Conservation (phyloP, 2,329 filamentous ascomycete genomes). For the Drechslerella dactyloides region DNA sequence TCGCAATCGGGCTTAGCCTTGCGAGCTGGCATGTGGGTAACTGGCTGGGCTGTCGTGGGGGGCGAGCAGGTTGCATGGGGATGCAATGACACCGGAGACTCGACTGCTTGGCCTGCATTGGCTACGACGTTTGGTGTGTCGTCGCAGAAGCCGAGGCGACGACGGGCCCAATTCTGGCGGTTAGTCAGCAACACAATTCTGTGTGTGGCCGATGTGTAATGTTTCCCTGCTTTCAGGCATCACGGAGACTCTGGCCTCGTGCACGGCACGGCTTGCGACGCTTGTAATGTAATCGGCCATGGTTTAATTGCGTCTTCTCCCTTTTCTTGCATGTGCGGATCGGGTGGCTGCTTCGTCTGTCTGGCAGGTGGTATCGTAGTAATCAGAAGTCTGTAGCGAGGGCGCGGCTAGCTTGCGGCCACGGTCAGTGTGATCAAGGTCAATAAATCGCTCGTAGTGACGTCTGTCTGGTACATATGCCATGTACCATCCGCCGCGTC, state of each 20-base stretch:
- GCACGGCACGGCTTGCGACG: no score
- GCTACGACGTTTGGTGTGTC: not conserved
- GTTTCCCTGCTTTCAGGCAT: not conserved
- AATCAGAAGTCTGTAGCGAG: not conserved
- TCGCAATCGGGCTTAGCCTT: conserved; percentile 50
- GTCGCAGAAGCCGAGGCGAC: conserved; percentile 4
- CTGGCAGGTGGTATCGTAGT: not conserved
- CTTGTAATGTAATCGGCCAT: no score
- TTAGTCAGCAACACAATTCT: conserved; percentile 50
- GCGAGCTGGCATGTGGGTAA: conserved; percentile 27
- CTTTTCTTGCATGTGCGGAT: not conserved
- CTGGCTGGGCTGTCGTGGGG: conserved; percentile 36
- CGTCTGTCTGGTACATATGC: no score
- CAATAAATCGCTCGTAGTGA: conserved; percentile 5
- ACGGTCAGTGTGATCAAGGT: not conserved
- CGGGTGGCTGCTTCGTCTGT: not conserved
- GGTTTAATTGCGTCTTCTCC: no score
- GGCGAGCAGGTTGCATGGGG: not conserved
- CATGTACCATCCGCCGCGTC: not conserved
- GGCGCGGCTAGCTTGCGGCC: not conserved
- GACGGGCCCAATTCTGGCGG: not conserved
- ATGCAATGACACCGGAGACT: no score
- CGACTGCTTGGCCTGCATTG: no score
- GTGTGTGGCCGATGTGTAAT: conserved; percentile 14
- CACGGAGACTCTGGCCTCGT: no score